Percentiles rank a stretch among this genome's conserved stretches.
Evolutionary conservation across 2,329 filamentous ascomycete genomes (phyloP).

Genomic region (Paraconiothyrium sp.): DNA sequence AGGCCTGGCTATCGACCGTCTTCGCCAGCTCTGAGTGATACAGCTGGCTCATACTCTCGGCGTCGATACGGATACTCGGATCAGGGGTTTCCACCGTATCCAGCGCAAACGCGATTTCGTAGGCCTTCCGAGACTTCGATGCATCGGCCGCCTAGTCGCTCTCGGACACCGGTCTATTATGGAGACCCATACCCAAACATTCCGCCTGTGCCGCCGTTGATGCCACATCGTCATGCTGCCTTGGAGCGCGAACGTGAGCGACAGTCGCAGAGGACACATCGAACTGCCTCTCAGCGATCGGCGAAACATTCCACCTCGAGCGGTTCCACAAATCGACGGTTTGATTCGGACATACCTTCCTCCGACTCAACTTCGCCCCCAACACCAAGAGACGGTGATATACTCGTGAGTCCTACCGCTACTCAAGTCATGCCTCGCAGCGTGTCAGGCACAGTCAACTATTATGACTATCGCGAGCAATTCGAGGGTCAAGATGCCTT

Average conservation of each 20-base stretch:
- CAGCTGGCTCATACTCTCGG: conserved; percentile 30
- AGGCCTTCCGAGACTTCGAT: conserved; percentile 37
- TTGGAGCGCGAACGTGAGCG: conserved; percentile 35
- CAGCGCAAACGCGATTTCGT: conserved; percentile 35
- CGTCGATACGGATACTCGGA: conserved; percentile 26
- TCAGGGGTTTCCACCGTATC: conserved; percentile 13
- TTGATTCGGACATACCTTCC: conserved; percentile 53
- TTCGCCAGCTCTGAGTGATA: conserved; percentile 57
- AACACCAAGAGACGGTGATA: conserved; percentile 52
- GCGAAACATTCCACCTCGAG: conserved; percentile 42
- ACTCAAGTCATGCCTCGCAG: conserved; percentile 39
- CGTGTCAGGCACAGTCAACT: conserved; percentile 43
- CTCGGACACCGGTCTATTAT: conserved; percentile 23
- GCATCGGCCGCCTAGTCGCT: conserved; percentile 31
- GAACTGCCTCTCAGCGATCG: conserved; percentile 17
- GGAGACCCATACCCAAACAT: conserved; percentile 25
- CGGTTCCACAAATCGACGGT: conserved; percentile 42
- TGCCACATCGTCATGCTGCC: conserved; percentile 30
- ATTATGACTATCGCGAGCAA: conserved; percentile 51
- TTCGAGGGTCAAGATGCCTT: conserved; percentile 40
- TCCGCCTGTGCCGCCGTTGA: conserved; percentile 35
- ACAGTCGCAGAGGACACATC: conserved; percentile 25
- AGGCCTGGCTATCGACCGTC: conserved; percentile 53
- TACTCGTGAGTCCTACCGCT: conserved; percentile 34
- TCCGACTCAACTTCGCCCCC: conserved; percentile 56